Percentiles rank a stretch among this genome's conserved stretches.
Evolutionary conservation across 257 asterid genomes (phyloP).

Genomic region (Lycium barbarum): DNA sequence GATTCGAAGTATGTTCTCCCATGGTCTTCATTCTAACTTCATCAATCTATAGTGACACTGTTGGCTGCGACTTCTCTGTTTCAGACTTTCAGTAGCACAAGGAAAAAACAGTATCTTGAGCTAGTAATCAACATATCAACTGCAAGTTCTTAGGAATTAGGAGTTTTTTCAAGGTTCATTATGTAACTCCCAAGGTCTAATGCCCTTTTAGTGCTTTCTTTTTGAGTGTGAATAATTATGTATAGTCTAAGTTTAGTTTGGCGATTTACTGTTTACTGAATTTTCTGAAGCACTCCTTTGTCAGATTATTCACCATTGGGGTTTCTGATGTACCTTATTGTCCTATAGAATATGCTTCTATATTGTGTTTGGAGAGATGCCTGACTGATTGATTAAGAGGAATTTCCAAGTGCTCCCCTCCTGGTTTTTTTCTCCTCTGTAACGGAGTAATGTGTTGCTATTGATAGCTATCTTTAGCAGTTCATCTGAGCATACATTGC

Average conservation of each 20-base stretch:
- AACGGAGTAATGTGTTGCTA: background rate
- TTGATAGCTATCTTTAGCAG: conserved; percentile 13
- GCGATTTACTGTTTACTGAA: background rate
- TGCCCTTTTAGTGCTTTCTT: conserved; percentile 14
- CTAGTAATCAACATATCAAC: conserved; percentile 16
- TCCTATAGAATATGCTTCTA: background rate
- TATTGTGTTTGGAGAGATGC: background rate
- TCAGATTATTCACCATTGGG: conserved; percentile 15
- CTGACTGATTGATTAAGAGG: background rate
- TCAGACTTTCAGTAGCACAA: background rate
- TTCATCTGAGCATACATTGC: conserved; percentile 25
- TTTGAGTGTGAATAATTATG: background rate
- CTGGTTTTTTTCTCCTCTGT: background rate
- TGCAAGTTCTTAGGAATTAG: background rate
- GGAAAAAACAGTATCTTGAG: background rate
- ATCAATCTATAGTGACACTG: background rate
- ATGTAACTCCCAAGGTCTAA: background rate
- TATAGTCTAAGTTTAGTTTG: background rate
- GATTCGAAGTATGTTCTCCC: background rate
- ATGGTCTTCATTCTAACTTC: background rate
- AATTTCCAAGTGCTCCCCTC: conserved; percentile 1
- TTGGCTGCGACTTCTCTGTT: background rate
- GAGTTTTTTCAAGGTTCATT: background rate
- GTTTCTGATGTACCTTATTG: background rate
- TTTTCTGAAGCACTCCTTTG: conserved; percentile 7